Base-by-base conservation (phyloP, 257 asterid genomes). In the Striga asiatica region DNA sequence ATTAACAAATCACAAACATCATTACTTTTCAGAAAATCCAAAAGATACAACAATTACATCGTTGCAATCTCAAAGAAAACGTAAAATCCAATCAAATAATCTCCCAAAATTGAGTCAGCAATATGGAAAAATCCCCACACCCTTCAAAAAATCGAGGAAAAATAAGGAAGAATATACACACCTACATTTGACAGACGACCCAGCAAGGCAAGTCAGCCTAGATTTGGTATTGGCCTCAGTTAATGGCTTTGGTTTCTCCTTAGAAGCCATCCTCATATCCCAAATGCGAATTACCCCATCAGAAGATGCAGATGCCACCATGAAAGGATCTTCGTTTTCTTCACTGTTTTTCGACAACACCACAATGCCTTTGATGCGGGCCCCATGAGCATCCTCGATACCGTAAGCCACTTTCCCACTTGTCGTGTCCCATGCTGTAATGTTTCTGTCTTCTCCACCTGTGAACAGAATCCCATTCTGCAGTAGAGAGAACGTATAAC, bases 131-230 rank as follows among this genome's bases (percentile, higher is more conserved):
- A n/a, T n/a, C n/a, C n/a, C n/a, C n/a, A n/a, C n/a, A n/a, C n/a
- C n/a, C n/a, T n/a, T n/a, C n/a, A n/a, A n/a, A 1, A 28, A 41
- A 53, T 24, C 4, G 18, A 53, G 32, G 14, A 38, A 10, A 29
- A 35, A 34, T 6, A 7, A 32, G 8, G 11, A 54, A 37, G 7
- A 31, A 13, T 23, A 39, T 34, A n/a, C 50, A 68, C 51, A 66
- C 97, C 82, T 70, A 87, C 96, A 61, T 77, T 68, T 74, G 61
- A 75, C 51, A 3, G 95, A 78, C 18, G 98, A 91, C 57, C 98
- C 98, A 45, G 96, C 93, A 52, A 91, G 96, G 74, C 98, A 91
- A 54, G 98, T 91, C 20, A 91, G 74, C 74, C 98, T 78, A 66
- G 98, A 91, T 71, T 69, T 87, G 38, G 96, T 91, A 62, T 87